These are phyloP conservation scores for Endocladia muricata DNA, from an alignment of 31 red algal species.

Conservation along the genomic window DNA sequence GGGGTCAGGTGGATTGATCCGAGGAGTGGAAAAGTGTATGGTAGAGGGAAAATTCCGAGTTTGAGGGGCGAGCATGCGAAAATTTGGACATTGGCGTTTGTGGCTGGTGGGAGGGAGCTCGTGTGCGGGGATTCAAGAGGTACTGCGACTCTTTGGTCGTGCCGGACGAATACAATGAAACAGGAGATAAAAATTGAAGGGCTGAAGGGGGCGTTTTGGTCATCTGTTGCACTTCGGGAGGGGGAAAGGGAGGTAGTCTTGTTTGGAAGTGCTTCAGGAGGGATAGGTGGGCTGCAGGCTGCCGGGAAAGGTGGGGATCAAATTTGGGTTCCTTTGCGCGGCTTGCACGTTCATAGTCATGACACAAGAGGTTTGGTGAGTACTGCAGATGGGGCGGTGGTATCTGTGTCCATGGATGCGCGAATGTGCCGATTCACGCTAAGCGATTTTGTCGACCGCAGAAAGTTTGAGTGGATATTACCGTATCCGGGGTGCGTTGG, in stretches of 20 bases:
- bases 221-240: not conserved
- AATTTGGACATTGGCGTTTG: conserved; percentile 39
- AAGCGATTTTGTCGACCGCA: conserved; percentile 1
- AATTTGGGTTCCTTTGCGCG: conserved; percentile 24
- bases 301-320: not conserved
- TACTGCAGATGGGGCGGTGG: conserved; percentile 12
- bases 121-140: conserved; percentile 47
- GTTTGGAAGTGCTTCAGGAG: conserved; percentile 37
- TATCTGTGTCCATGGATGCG: conserved; percentile 41
- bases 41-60: conserved; percentile 29
- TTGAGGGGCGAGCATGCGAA: not conserved
- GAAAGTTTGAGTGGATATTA: conserved; percentile 5
- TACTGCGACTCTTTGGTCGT: conserved; percentile 26
- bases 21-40: conserved; percentile 13
- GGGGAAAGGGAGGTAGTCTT: conserved; percentile 21
- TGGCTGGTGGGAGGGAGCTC: conserved; percentile 23
- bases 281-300: conserved; percentile 15
- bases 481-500: conserved; percentile 19
- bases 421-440: conserved; percentile 1
- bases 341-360: conserved; percentile 16
- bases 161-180: conserved; percentile 1
- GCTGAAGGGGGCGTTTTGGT: conserved; percentile 17
- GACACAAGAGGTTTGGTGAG: conserved; percentile 17
- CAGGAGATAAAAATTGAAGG: conserved; percentile 43
- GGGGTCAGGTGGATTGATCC: conserved; percentile 50